These are phyloP conservation scores for Sugiyamaella paludigena DNA, from an alignment of 1,139 yeast genomes.

Conservation along the genomic window DNA sequence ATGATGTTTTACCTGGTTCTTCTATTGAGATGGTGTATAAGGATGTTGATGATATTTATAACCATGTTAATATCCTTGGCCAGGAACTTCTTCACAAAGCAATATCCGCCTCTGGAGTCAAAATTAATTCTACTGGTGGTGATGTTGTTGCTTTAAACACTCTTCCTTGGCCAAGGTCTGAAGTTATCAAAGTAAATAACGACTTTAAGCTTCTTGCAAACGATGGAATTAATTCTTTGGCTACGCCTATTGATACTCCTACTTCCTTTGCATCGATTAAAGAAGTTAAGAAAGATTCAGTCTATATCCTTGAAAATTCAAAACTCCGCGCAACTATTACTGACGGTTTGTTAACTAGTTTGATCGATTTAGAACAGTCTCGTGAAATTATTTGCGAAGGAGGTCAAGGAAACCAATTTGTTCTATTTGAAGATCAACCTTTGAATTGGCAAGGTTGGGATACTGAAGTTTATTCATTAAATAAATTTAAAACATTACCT, in stretches of 20 bases:
- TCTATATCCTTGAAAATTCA: conserved; percentile 55
- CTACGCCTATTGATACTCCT: conserved; percentile 12
- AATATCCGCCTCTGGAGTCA: conserved; percentile 11
- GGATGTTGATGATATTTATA: conserved; percentile 80
- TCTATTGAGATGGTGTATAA: conserved; percentile 93
- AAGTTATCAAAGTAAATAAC: conserved; percentile 44
- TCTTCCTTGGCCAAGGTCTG: conserved; percentile 66
- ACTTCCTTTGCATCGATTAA: conserved; percentile 30
- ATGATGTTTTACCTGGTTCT: conserved; percentile 96
- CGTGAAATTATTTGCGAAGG: conserved; percentile 70
- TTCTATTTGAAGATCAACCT: conserved; percentile 86
- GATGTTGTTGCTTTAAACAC: conserved; percentile 47
- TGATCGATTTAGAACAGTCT: conserved; percentile 56
- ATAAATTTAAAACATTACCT: conserved; percentile 54
- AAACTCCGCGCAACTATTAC: conserved; percentile 55
- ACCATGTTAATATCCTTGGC: conserved; percentile 53
- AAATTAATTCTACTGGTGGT: not conserved
- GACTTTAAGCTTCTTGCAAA: not conserved
- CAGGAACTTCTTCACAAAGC: conserved; percentile 54
- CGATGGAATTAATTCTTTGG: not conserved
- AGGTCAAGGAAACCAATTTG: conserved; percentile 64
- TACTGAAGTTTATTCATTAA: conserved; percentile 82
- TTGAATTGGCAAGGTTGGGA: conserved; percentile 96
- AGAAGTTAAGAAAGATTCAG: conserved; percentile 40
- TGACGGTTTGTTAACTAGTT: conserved; percentile 62